A percentile compares a stretch with the other conserved stretches of the same genome.
Evolutionary conservation across 106 monocot genomes (phyloP).

Genomic region (Platanthera zijinensis): DNA sequence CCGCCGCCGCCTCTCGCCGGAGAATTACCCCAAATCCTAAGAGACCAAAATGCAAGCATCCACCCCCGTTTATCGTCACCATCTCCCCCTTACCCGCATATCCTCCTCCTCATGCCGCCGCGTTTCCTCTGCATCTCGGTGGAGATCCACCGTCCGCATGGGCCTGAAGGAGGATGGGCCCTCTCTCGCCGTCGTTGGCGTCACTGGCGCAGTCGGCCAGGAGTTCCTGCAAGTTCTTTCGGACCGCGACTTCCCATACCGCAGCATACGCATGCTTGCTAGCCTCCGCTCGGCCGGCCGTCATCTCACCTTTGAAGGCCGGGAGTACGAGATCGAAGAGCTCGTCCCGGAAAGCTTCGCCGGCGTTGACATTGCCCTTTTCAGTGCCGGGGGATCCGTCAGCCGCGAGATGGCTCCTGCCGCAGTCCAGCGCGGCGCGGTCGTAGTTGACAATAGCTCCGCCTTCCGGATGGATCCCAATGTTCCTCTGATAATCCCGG

Average conservation of each 20-base stretch:
- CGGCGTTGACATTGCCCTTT: constrained; percentile 77
- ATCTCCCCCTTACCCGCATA: neutral
- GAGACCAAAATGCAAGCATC: constrained; percentile 20
- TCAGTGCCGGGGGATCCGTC: constrained; percentile 86
- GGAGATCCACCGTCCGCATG: constrained; percentile 35
- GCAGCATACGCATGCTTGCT: constrained; percentile 66
- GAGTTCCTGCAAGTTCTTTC: constrained; percentile 92
- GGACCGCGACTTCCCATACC: constrained; percentile 85
- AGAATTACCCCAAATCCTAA: neutral
- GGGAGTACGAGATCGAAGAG: constrained; percentile 62
- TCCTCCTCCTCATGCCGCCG: neutral
- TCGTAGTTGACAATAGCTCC: constrained; percentile 93
- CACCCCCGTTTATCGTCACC: constrained; percentile 12
- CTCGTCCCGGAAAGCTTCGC: constrained; percentile 71
- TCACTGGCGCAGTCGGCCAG: constrained; percentile 93
- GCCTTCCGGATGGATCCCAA: constrained; percentile 80
- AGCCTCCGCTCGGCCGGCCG: constrained; percentile 71
- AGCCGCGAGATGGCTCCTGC: constrained; percentile 57
- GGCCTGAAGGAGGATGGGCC: constrained; percentile 62
- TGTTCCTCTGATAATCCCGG: constrained; percentile 82
- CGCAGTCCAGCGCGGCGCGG: constrained; percentile 57
- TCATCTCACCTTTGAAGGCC: constrained; percentile 50
- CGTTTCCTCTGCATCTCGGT: neutral
- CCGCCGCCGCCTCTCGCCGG: neutral
- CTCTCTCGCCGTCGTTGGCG: constrained; percentile 73